These are phyloP conservation scores for Plasmodium cynomolgi DNA, from an alignment of 169 alveolate species.

Conservation along the genomic window DNA sequence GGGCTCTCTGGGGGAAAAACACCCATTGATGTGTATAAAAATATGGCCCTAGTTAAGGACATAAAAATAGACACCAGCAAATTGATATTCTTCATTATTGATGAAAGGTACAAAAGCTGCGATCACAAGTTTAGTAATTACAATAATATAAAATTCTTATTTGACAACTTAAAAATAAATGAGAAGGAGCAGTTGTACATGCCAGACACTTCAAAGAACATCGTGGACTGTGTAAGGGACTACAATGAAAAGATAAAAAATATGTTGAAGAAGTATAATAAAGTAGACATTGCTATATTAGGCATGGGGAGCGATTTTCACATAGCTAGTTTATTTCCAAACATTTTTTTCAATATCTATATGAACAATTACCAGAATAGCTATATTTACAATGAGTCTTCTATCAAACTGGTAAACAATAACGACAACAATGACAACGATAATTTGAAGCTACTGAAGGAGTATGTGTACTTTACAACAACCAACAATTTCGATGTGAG, in stretches of 20 bases:
- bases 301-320: slow-evolving; percentile 74
- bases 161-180: slow-evolving; percentile 42
- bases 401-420: neutral
- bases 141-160: slow-evolving; percentile 58
- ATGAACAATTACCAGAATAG: slow-evolving; percentile 56
- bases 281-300: slow-evolving; percentile 59
- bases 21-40: slow-evolving; percentile 68
- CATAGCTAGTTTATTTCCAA: slow-evolving; percentile 52
- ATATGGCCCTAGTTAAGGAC: slow-evolving; percentile 43
- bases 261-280: slow-evolving; percentile 27
- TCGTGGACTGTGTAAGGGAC: slow-evolving; percentile 45
- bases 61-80: slow-evolving; percentile 42
- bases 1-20: slow-evolving; percentile 66
- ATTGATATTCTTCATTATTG: slow-evolving; percentile 60
- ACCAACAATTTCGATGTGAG: slow-evolving; percentile 76
- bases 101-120: slow-evolving; percentile 50
- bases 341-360: slow-evolving; percentile 37
- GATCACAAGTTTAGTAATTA: slow-evolving; percentile 67
- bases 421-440: slow-evolving; percentile 17
- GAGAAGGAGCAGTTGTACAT: slow-evolving; percentile 30
- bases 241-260: slow-evolving; percentile 55
- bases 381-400: slow-evolving; percentile 42
- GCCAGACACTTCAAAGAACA: slow-evolving; percentile 40
- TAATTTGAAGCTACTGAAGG: slow-evolving; percentile 33
- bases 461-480: slow-evolving; percentile 66